Base-by-base conservation (phyloP, 75 land plant genomes). In the Pseudotsuga menziesii region DNA sequence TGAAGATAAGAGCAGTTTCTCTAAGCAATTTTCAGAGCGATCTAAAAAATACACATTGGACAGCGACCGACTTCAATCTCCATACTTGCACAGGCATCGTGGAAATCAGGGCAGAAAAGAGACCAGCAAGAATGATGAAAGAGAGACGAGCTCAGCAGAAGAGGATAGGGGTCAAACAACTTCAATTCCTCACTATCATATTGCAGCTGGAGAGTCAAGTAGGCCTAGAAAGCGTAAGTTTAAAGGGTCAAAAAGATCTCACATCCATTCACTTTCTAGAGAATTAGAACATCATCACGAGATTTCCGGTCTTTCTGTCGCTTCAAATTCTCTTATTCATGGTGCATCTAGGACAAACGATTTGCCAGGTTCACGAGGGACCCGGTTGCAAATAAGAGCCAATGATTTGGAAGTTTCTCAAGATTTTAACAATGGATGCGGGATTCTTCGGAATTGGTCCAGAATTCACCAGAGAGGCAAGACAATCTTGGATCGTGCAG, bases 381-480 rank as follows among this genome's bases (percentile, higher is more conserved):
- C 72, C 35, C 22, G 36, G 22, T 76, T 72, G 36, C 59, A 41
- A 19, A 79, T 74, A 73, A 78, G 83, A 23, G 56, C 58, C 75
- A 87, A 52, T 26, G 86, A 85, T 19, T 76, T 78, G 52, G 89
- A 82, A 73, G 81, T 86, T n/a, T 78, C 86, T 16, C 83, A 89
- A 41, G 83, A 77, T 67, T 85, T 90, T 2, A 85, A 83, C 52
- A 88, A 91, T 83, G 90, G 91, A 55, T 93, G 98, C 80, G 98
- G 98, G 7, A 86, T 93, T 60, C 94, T 88, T 57, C 90, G 90
- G 89, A 88, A 91, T 72, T 93, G 96, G 98, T 91, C 97, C 14
- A 91, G 91, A 79, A 93, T 93, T 76, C 93, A 93, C 72, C 82
- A 84, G 26, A 83, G 91, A 72, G 89, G 95, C 5, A 90, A 84